These are phyloP conservation scores for Geoglossum cookeanum DNA, from an alignment of 2,329 filamentous ascomycete genomes.

Conservation along the genomic window DNA sequence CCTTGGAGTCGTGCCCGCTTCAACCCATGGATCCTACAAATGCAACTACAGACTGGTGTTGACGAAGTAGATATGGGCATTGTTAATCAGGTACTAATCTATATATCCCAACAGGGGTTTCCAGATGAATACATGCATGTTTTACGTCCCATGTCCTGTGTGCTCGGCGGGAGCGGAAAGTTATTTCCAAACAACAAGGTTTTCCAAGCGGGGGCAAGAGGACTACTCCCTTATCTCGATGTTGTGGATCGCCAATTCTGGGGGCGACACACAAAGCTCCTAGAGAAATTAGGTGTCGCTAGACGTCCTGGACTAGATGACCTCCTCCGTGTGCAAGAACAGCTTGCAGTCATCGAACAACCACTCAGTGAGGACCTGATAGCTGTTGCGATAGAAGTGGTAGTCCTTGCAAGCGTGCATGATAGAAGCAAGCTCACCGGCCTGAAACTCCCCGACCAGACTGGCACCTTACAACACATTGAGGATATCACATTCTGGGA, in stretches of 20 bases:
- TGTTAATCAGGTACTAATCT: not conserved
- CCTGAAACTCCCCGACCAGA: constrained; percentile 11
- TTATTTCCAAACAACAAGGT: not conserved
- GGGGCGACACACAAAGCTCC: not conserved
- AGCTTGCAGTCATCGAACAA: constrained; percentile 8
- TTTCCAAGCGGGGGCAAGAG: not conserved
- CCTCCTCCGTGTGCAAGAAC: constrained; percentile 7
- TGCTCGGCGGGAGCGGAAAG: not conserved
- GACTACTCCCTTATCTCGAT: not conserved
- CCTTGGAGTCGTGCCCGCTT: not conserved
- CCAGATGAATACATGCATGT: not conserved
- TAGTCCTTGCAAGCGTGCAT: constrained; percentile 9
- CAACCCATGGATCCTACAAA: too few species aligned
- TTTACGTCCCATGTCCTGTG: not conserved
- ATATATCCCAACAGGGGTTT: not conserved
- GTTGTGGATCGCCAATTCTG: not conserved
- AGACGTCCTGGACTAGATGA: constrained; percentile 9
- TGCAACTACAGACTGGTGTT: not conserved
- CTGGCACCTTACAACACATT: constrained; percentile 8
- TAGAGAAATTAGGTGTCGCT: constrained; percentile 8
- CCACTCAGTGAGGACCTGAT: constrained; percentile 10
- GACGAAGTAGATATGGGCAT: not conserved
- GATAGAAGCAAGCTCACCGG: constrained; percentile 3
- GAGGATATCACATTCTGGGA: constrained; percentile 11
- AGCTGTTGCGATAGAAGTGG: constrained; percentile 12